Evolutionary conservation across 768 basidiomycete species (phyloP), one percentile per base, ranked within the genome.

Genomic region (Kwoniella sp.): DNA sequence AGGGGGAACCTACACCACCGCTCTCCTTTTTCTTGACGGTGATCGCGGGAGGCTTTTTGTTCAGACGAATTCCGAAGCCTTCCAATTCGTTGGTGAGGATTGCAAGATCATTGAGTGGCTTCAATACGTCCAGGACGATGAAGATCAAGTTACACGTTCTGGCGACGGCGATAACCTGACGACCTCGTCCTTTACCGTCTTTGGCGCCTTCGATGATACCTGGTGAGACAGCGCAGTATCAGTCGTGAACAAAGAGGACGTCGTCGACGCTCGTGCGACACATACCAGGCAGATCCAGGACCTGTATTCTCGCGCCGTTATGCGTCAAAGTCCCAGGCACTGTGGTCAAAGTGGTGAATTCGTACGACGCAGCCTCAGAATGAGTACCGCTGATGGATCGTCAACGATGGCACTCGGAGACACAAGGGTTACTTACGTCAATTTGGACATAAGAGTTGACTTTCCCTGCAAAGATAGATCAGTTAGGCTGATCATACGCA

Each of bases 201-300:
- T 90, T 89, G 23, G 93, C 93, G 63, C 93, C 93, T 73, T 96
- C 93, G 57, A 98, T 95, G 59, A 98, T 98, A 79, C 95, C 93
- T 59, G 90, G 86, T 89, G 44, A 71, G n/a, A n/a, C n/a, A n/a
- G n/a, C n/a, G n/a, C n/a, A n/a, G n/a, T 62, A 32, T 44, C 36
- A 40, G 7, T 26, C 12, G 40, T 46, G 25, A 40, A 31, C 20
- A 25, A 52, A 17, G 17, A 20, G n/a, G 34, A 15, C 22, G 25
- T 29, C 19, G 50, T 31, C 27, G 15, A 1, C 9, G 19, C 3
- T 15, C 25, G 15, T 15, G 6, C 27, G 7, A n/a, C 2, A 78
- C 86, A 68, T 65, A 88, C 88, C 69, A 32, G 69, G 90, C 52
- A 92, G 76, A 79, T 92, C 89, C 11, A 92, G 79, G 57, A 96